Conservation (phyloP, 2,329 filamentous ascomycete genomes). For the Ophiocordyceps camponoti-floridani region DNA sequence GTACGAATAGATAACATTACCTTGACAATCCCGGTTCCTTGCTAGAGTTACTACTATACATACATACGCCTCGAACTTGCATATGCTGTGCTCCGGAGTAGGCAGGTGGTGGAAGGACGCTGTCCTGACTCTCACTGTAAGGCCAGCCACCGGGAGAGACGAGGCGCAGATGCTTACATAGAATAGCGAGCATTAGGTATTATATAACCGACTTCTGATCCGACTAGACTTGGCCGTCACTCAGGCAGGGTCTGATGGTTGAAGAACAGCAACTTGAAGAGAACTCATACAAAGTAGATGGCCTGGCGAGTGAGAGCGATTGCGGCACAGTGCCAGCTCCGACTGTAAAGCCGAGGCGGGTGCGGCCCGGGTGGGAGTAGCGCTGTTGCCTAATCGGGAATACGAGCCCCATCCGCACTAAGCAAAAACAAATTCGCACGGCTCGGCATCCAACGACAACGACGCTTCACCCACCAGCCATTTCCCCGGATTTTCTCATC, state of each 20-base stretch:
- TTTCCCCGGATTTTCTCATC: neutral
- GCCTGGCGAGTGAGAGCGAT: too few relatives aligned
- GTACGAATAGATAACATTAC: too few relatives aligned
- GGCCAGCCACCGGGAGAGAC: too few relatives aligned
- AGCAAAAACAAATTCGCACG: neutral
- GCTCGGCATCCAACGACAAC: neutral
- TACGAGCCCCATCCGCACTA: neutral
- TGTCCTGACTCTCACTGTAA: neutral
- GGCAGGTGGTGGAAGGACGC: neutral
- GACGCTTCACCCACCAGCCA: neutral
- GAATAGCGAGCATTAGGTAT: too few relatives aligned
- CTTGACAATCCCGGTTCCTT: neutral
- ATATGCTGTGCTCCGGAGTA: neutral
- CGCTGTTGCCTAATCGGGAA: neutral
- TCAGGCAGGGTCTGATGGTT: too few relatives aligned
- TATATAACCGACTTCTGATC: too few relatives aligned
- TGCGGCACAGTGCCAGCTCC: too few relatives aligned
- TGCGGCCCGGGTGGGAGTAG: neutral
- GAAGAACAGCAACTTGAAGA: too few relatives aligned
- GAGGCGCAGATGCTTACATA: too few relatives aligned
- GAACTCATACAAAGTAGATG: too few relatives aligned
- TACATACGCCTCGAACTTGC: neutral
- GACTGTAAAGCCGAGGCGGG: neutral
- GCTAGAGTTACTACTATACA: neutral
- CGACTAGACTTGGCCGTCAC: too few relatives aligned